Evolutionary conservation across 441 rosid species (phyloP).

Genomic region (Theobroma grandiflorum): DNA sequence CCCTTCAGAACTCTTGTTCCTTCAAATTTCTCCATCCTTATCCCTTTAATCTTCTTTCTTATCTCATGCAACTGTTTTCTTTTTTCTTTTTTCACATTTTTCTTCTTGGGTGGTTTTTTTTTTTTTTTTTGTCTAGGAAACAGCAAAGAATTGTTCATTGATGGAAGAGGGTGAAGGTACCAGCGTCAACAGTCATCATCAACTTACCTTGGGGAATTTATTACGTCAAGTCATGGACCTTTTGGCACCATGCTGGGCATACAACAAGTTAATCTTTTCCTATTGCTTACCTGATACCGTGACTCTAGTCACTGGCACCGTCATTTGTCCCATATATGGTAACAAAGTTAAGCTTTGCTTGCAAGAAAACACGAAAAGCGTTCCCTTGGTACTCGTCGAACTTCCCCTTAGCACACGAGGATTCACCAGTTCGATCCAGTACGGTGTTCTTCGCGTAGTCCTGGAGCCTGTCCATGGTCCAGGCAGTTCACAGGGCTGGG

Average conservation of each 20-base stretch:
- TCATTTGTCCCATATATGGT: conserved; percentile 35
- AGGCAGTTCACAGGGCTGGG: conserved; percentile 24
- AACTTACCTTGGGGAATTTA: conserved; percentile 20
- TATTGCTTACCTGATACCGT: not conserved
- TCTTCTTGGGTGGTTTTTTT: not conserved
- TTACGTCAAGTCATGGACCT: conserved; percentile 23
- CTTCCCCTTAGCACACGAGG: conserved; percentile 32
- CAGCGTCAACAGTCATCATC: not conserved
- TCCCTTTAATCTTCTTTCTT: conserved; percentile 2
- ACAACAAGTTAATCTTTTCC: conserved; percentile 21
- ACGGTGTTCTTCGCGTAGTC: conserved; percentile 27
- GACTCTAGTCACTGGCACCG: conserved; percentile 33
- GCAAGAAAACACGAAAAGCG: conserved; percentile 27
- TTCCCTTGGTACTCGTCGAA: conserved; percentile 23
- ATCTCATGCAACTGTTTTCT: not conserved
- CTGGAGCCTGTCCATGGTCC: conserved; percentile 27
- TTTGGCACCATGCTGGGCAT: conserved; percentile 23
- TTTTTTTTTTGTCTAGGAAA: not conserved
- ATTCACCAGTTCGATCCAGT: conserved; percentile 22
- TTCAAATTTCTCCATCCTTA: not conserved
- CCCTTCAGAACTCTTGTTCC: not conserved
- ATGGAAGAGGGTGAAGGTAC: not conserved
- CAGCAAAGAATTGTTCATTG: not conserved
- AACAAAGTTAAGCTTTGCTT: conserved; percentile 29
- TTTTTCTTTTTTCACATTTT: not conserved